Evolutionary conservation across 1,139 yeast species (phyloP), one percentile per base, ranked within the genome.

Genomic region (Lodderomyces elongisporus): DNA sequence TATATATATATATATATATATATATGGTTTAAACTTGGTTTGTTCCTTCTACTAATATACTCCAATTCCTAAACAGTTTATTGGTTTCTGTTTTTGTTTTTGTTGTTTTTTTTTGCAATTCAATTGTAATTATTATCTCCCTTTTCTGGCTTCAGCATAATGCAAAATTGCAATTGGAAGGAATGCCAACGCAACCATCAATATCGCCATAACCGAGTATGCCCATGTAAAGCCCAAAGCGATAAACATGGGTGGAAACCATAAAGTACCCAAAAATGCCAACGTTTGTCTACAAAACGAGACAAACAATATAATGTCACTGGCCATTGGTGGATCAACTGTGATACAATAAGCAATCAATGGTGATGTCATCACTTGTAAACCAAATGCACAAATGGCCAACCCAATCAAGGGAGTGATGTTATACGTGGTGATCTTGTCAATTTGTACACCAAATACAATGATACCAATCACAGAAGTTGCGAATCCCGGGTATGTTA

Each of bases 211-310:
- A 7, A 44, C 20, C 12, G 51, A 39, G 34, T 45, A 47, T 1
- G 52, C 43, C 14, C 38, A 42, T 12, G 36, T 37, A 27, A 44
- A 45, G 10, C 48, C 45, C 17, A 49, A 25, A 15, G 36, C 24
- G 13, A 39, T 42, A 25, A 47, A 39, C 54, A 49, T 49, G 9
- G 32, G 30, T 4, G 53, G 54, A 17, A 46, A 47, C 30, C 44
- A 48, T 31, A 48, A 49, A n/a, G 53, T 52, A 12, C 52, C 53
- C 15, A 48, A 35, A 27, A 49, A 48, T 10, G 52, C 51, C 14
- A 43, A 33, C 2, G 43, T 28, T 30, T 47, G 52, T 28, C 54
- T 36, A 10, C 47, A 30, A n/a, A 46, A 34, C 4, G 51, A 47
- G 21, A 49, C 39, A 27, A 44, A 48, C 24, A 48, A 38, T 2